phyloP scores from a whole-genome alignment of 179 eudicot genomes.

The Carnegiea gigantea region DNA sequence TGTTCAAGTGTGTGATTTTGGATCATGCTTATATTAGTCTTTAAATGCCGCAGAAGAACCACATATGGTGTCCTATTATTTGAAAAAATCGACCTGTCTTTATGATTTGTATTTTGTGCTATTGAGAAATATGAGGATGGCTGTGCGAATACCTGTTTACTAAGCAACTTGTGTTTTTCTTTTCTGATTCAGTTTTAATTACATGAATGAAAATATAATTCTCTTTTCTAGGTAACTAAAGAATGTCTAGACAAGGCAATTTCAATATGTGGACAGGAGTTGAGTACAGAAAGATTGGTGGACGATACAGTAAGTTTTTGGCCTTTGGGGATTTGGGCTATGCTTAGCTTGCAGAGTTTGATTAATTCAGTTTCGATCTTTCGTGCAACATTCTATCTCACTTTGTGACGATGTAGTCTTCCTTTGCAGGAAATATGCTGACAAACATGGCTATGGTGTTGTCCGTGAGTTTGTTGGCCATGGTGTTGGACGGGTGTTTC shows the following conservation, averaged over 20 bases:
- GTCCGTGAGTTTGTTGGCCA: constrained; percentile 93
- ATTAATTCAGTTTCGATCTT: background rate
- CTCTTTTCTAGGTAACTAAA: constrained; percentile 65
- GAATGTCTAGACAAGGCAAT: constrained; percentile 86
- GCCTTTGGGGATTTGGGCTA: background rate
- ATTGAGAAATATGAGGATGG: too few relatives aligned
- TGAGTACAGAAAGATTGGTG: constrained; percentile 82
- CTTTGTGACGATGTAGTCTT: constrained; percentile 9
- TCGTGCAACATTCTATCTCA: background rate
- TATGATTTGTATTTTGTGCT: background rate
- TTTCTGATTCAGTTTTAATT: background rate
- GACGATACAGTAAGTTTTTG: constrained; percentile 74
- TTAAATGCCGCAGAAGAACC: too few relatives aligned
- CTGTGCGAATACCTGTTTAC: too few relatives aligned
- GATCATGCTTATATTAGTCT: too few relatives aligned
- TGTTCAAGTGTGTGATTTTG: too few relatives aligned
- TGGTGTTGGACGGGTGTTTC: constrained; percentile 92
- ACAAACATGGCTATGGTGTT: constrained; percentile 77
- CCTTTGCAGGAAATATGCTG: constrained; percentile 74
- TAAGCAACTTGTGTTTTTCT: background rate
- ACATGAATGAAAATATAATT: constrained; percentile 6
- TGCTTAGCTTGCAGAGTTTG: background rate
- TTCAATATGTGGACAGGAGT: constrained; percentile 87
- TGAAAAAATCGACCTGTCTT: background rate
- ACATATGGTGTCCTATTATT: too few relatives aligned